These are phyloP conservation scores for Colletotrichum tanaceti DNA, from an alignment of 2,329 filamentous ascomycete species.

Conservation along the genomic window DNA sequence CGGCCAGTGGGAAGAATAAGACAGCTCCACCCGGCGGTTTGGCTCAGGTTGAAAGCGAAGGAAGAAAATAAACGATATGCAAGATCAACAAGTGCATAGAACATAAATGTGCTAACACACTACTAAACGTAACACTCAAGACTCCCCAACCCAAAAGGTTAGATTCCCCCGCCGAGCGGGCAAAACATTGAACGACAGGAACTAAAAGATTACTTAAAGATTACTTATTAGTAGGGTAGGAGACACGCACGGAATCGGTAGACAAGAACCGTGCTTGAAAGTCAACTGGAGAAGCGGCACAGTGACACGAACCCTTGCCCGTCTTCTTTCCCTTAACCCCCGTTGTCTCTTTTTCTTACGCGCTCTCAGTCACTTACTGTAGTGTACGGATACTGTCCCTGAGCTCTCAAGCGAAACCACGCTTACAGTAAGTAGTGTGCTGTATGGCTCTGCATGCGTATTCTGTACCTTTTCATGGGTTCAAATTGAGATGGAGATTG, in stretches of 20 bases:
- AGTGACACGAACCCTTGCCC: not conserved
- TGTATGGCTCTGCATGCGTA: not conserved
- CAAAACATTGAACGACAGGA: constrained; percentile 2
- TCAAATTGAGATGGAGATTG: constrained; percentile 11
- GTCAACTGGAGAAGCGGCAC: too few species aligned
- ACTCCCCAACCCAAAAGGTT: not conserved
- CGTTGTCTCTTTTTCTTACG: too few species aligned
- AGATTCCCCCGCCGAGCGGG: constrained; percentile 10
- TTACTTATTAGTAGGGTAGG: too few species aligned
- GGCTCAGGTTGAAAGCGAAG: constrained; percentile 32
- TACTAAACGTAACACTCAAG: not conserved
- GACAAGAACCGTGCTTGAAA: too few species aligned
- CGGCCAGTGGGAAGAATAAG: constrained; percentile 8
- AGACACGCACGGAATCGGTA: too few species aligned
- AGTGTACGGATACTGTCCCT: too few species aligned
- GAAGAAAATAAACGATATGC: constrained; percentile 8
- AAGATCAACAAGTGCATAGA: not conserved
- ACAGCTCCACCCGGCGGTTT: constrained; percentile 23
- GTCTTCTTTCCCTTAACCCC: not conserved
- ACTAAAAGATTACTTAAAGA: too few species aligned
- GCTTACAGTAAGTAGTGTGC: not conserved
- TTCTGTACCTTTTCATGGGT: constrained; percentile 8
- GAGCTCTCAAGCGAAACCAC: constrained; percentile 10
- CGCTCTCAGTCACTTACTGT: constrained; percentile 1
- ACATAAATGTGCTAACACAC: not conserved